Evolutionary conservation across 2,329 filamentous ascomycete genomes (phyloP).

Genomic region (Sarocladiaceae sp.): DNA sequence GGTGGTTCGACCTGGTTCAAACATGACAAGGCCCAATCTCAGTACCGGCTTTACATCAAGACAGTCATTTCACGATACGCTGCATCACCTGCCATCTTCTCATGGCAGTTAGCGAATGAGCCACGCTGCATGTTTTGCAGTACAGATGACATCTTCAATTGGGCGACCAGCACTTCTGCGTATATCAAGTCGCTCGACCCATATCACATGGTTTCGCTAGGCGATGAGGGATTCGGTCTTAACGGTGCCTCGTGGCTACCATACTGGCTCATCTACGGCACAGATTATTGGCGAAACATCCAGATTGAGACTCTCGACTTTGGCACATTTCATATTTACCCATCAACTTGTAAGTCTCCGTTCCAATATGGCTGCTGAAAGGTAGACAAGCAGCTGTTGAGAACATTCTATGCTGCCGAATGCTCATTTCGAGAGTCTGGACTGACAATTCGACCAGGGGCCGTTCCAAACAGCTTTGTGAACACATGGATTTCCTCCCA

Average conservation of each 20-base stretch:
- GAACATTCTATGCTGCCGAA: constrained; percentile 17
- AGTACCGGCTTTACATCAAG: constrained; percentile 50
- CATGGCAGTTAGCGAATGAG: constrained; percentile 40
- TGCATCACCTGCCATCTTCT: constrained; percentile 42
- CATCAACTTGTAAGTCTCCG: constrained; percentile 20
- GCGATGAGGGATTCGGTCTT: constrained; percentile 50
- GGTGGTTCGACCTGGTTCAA: constrained; percentile 53
- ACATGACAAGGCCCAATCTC: constrained; percentile 43
- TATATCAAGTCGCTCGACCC: constrained; percentile 63
- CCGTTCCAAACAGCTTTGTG: constrained; percentile 10
- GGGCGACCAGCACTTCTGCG: constrained; percentile 52
- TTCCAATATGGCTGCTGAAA: neutral
- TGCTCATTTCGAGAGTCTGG: constrained; percentile 5
- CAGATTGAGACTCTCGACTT: constrained; percentile 51
- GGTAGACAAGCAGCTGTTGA: too few relatives aligned
- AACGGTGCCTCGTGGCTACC: constrained; percentile 38
- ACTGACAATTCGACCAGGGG: neutral
- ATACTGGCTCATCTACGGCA: constrained; percentile 47
- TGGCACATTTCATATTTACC: constrained; percentile 26
- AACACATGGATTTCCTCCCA: constrained; percentile 20
- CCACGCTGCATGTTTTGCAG: constrained; percentile 28
- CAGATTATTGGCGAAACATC: constrained; percentile 50
- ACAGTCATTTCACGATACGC: constrained; percentile 45
- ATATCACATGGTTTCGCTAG: constrained; percentile 59
- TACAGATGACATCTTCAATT: constrained; percentile 32